These are phyloP conservation scores for Neoboletus subvelutipes DNA, from an alignment of 768 basidiomycete genomes.

Conservation along the genomic window DNA sequence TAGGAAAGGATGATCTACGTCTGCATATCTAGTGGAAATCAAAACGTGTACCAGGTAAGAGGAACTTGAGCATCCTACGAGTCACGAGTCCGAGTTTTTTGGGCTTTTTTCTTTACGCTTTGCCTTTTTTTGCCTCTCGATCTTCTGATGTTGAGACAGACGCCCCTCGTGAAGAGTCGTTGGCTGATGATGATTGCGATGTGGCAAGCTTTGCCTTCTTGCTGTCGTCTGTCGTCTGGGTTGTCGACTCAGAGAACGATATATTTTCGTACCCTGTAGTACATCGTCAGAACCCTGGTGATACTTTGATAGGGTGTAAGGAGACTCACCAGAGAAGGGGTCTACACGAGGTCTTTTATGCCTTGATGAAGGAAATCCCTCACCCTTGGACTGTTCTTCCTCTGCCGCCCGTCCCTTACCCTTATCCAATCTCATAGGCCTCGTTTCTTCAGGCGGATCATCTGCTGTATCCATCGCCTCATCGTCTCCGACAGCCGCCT, in stretches of 20 bases:
- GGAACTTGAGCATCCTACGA: slow-evolving; percentile 13
- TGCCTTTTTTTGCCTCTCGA: slow-evolving; percentile 25
- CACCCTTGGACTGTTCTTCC: slow-evolving; percentile 13
- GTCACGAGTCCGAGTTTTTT: neutral
- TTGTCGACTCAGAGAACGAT: neutral
- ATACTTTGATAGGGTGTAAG: neutral
- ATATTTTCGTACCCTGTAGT: slow-evolving; percentile 33
- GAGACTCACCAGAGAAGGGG: slow-evolving; percentile 59
- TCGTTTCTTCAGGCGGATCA: neutral
- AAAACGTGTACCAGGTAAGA: slow-evolving; percentile 8
- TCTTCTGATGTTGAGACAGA: slow-evolving; percentile 25
- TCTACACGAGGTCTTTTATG: slow-evolving; percentile 56
- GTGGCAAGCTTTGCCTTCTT: slow-evolving; percentile 11
- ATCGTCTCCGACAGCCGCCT: slow-evolving; percentile 5
- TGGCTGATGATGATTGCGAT: neutral
- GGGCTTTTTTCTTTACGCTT: slow-evolving; percentile 33
- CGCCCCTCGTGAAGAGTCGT: slow-evolving; percentile 19
- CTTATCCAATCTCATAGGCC: slow-evolving; percentile 23
- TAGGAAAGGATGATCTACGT: slow-evolving; percentile 15
- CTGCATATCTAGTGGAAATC: slow-evolving; percentile 15
- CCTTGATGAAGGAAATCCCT: slow-evolving; percentile 31
- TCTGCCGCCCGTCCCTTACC: slow-evolving; percentile 40
- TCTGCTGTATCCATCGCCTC: slow-evolving; percentile 10
- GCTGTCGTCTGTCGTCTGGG: neutral
- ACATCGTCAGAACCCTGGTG: neutral